Evolutionary conservation across 768 basidiomycete species (phyloP), one percentile per base, ranked within the genome.

Genomic region (Megacollybia marginata): DNA sequence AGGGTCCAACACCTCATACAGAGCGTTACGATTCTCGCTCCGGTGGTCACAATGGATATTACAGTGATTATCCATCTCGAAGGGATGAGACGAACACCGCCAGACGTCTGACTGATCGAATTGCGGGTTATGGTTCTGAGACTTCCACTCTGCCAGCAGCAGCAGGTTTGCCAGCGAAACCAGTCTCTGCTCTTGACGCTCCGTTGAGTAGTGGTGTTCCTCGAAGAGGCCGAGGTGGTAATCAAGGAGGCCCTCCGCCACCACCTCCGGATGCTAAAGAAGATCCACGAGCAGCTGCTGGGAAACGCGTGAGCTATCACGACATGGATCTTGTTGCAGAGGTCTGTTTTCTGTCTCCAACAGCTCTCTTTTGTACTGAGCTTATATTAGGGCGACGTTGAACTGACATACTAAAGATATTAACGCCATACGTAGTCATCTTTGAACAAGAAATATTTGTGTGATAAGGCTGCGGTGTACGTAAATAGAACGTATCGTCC

Each of bases 261-360:
- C 88, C 90, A 13, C 90, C 91, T 11, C 83, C 88, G 48, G 88
- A 92, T 66, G 88, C 84, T 31, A 91, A 89, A 67, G 89, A 92
- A 65, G 94, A 97, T 64, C 94, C 94, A 40, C 75, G 94, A 36
- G 90, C 94, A 28, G 85, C 88, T 32, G 88, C 84, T 33, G 90
- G 90, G 42, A 87, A 83, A 67, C 81, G 89, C 65, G 82, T 97
- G 49, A 92, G 89, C 69, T 97, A 97, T 62, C 85, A 92, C 63
- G 94, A 97, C 67, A 89, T 96, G 83, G 94, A 97, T 71, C 71
- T 88, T 64, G 89, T 92, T 56, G 88, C 91, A 28, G 88, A 88
- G 74, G 83, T 76, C 48, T 54, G 69, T 65, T 34, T 53, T 51
- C 6, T 49, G 51, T 53, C 48, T 48, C 44, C 47, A n/a, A 44